These are phyloP conservation scores for Solanum hybrid DNA, from an alignment of 305 asterid genomes.

Conservation along the genomic window DNA sequence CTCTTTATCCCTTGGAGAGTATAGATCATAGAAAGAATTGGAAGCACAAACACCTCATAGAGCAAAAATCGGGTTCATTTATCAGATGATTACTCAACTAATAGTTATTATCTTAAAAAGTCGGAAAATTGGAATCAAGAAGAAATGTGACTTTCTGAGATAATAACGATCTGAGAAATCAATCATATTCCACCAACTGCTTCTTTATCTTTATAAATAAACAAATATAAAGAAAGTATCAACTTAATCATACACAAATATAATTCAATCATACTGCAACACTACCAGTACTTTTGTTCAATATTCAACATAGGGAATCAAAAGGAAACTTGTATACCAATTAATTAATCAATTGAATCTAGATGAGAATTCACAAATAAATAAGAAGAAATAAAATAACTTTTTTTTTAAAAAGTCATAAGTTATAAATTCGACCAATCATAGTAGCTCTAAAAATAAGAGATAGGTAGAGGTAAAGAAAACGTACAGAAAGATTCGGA, in stretches of 20 bases:
- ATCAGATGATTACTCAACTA: neutral
- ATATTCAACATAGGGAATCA: neutral
- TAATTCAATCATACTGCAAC: neutral
- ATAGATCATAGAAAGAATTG: neutral
- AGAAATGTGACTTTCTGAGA: neutral
- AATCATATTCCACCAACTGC: neutral
- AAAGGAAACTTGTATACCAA: neutral
- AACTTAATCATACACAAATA: neutral
- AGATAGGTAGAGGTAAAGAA: neutral
- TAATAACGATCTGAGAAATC: neutral
- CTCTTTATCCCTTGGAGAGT: neutral
- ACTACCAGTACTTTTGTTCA: neutral
- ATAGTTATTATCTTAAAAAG: neutral
- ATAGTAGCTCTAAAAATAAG: neutral
- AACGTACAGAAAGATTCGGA: conserved; percentile 50
- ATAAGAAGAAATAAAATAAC: neutral
- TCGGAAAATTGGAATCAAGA: neutral
- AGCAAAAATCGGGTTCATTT: neutral
- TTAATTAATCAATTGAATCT: neutral
- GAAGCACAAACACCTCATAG: neutral
- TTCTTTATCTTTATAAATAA: neutral
- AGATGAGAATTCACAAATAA: neutral
- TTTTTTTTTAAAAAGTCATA: neutral
- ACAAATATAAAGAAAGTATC: neutral
- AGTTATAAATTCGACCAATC: neutral